Base-by-base conservation (phyloP, 2,329 filamentous ascomycete species). In the Aureobasidium sp. region DNA sequence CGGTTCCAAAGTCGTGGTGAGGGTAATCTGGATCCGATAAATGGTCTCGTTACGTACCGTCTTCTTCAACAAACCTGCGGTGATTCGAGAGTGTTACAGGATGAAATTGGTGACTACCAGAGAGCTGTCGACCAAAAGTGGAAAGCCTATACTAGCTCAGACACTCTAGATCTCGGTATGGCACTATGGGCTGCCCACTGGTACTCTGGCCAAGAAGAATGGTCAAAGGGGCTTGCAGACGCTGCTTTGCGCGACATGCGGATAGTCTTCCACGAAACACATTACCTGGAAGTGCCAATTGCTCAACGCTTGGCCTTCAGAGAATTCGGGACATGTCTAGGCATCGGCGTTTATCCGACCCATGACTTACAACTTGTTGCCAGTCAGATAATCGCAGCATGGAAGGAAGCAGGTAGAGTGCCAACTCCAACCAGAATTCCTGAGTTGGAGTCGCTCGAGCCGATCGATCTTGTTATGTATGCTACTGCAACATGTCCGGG, bases 91-190 rank as follows among this genome's bases (percentile, higher is more conserved):
- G 69, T 75, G 2, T 68, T 85, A 39, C 66, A 71, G 2, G 70
- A 76, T 9, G 82, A 85, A 66, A 82, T 84, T n/a, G 72, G 67
- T 0, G 80, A 84, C 53, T 84, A 84, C 65, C 71, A 74, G 53
- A 72, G 72, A 12, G 74, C 84, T 3, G 80, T 84, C 75, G 69
- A 70, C 27, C 69, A 74, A 0, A 78, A 78, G 56, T 77, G 77
- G 1, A 69, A 74, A 20, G 69, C 79, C 55, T 76, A 74, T 46
- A 73, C 78, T 3, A 82, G 79, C 32, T 70, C 68, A 4, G 83
- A 84, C 69, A 72, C 78, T 20, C 69, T 84, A n/a, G 83, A 85
- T 67, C 68, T 85, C 47, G 83, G 83, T 0, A 85, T 85, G 83
- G 79, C 81, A 1, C 67, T 85, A 29, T 85, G 83, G 82, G 79